Percentiles rank a stretch among this genome's conserved stretches.
Conservation (phyloP, 192 early-diverging fungal species). For the Coemansia sp. region DNA sequence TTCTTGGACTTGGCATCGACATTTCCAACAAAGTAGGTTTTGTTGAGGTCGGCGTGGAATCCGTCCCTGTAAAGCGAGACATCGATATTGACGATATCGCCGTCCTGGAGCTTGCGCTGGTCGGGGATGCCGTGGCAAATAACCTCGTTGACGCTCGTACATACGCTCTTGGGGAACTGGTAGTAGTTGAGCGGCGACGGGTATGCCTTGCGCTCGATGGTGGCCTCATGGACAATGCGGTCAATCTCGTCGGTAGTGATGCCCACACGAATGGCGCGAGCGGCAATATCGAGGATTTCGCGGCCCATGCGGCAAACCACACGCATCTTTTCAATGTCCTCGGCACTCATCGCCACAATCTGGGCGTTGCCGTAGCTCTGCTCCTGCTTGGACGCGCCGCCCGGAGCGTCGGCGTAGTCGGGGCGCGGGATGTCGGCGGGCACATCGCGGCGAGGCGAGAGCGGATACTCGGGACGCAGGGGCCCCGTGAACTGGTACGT, state of each 20-base stretch:
- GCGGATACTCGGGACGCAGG: constrained; percentile 74
- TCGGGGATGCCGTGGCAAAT: constrained; percentile 99
- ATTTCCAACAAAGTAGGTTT: constrained; percentile 89
- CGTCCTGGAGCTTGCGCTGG: constrained; percentile 87
- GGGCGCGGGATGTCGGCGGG: constrained; percentile 69
- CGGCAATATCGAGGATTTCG: constrained; percentile 91
- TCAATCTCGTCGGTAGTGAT: constrained; percentile 97
- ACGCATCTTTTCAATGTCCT: constrained; percentile 84
- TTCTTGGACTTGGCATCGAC: constrained; percentile 75
- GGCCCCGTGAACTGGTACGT: constrained; percentile 66
- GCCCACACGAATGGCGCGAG: constrained; percentile 77
- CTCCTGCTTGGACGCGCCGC: constrained; percentile 79
- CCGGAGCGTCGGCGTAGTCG: constrained; percentile 66
- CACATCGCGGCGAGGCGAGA: constrained; percentile 69
- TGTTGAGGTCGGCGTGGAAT: constrained; percentile 95
- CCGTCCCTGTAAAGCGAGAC: constrained; percentile 88
- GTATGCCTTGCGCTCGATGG: constrained; percentile 87
- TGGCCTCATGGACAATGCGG: constrained; percentile 93
- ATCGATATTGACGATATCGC: constrained; percentile 97
- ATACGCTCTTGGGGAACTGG: constrained; percentile 94
- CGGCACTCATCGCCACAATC: constrained; percentile 69
- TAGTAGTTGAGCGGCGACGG: constrained; percentile 98
- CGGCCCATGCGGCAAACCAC: constrained; percentile 77
- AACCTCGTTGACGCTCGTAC: constrained; percentile 89
- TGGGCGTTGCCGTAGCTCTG: constrained; percentile 66